These are phyloP conservation scores for Cajanus cajan DNA, from an alignment of 306 rosid genomes.

Conservation along the genomic window DNA sequence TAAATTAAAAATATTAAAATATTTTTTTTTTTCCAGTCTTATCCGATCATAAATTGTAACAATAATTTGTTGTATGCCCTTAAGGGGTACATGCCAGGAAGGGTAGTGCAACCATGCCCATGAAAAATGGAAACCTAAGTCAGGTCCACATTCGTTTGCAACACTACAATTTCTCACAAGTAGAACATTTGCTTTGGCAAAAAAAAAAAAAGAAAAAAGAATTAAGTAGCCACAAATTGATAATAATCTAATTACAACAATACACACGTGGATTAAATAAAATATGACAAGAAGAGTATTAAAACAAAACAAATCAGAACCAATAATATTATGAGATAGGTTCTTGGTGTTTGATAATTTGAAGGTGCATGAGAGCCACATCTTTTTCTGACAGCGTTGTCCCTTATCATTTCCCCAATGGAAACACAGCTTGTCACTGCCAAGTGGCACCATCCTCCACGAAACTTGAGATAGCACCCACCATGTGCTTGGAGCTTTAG, in stretches of 20 bases:
- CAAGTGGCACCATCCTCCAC: constrained; percentile 34
- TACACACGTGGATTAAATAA: constrained; percentile 19
- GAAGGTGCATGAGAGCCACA: constrained; percentile 24
- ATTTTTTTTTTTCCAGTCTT: not conserved
- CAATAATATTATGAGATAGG: not conserved
- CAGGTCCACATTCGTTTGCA: not conserved
- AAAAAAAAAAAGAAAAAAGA: too few species aligned
- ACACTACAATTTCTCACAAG: not conserved
- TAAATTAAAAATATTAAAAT: not conserved
- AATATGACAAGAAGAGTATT: not conserved
- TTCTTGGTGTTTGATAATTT: constrained; percentile 7
- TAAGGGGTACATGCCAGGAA: not conserved
- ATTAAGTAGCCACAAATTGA: not conserved
- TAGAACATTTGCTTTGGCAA: not conserved
- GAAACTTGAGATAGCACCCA: constrained; percentile 29
- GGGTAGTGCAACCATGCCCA: not conserved
- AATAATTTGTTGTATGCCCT: not conserved
- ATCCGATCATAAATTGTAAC: not conserved
- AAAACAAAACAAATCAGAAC: not conserved
- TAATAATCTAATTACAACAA: constrained; percentile 1
- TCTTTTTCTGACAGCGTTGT: constrained; percentile 33
- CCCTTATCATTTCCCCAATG: constrained; percentile 31
- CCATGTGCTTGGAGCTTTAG: constrained; percentile 35
- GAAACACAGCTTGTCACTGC: constrained; percentile 31
- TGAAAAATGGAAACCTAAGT: constrained; percentile 20